Base-by-base conservation (phyloP, 805 yeast genomes). In the Saturnispora kantuleensis region DNA sequence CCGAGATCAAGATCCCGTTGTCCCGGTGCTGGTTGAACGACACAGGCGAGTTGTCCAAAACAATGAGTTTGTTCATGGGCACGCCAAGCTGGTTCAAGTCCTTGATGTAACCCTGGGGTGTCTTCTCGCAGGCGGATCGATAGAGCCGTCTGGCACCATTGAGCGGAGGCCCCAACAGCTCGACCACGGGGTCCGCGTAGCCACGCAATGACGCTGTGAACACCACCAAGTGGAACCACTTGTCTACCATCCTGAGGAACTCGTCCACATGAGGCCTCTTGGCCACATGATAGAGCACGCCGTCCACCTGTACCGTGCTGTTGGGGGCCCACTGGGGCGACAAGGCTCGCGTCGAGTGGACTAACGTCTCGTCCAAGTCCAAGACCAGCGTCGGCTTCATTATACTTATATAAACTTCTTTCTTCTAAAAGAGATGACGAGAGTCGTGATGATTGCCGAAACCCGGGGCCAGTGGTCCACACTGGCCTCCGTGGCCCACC, bases 171-270 rank as follows among this genome's bases (percentile, higher is more conserved):
- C 45, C 45, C 10, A 42, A 30, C 4, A 42, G 17, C 63, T 90
- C 90, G 42, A 93, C 85, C 41, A 93, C 94, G 0, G 98, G 97
- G 57, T 93, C 98, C 0, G 98, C 97, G 57, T 93, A 93, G 58
- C 87, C 96, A 60, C 80, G 77, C 49, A 93, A 89, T 34, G 95
- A 83, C 2, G 98, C 98, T 0, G 98, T 93, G 68, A 93, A 93
- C 9, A 94, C 78, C 30, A 88, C 89, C 36, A 93, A 67, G 53
- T 87, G 83, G 64, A 76, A 93, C 97, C 97, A 90, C 54, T 77
- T 77, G 42, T 81, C 70, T 8, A 88, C 93, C 49, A 81, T 81
- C 47, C 76, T 69, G 21, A 93, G 68, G 56, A 93, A 93, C 51
- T 78, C 75, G 60, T 87, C 96, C 60, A 96, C 93, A 58, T 73